Conservation (phyloP, 306 rosid species). For the Hippophae gyantsensis region DNA sequence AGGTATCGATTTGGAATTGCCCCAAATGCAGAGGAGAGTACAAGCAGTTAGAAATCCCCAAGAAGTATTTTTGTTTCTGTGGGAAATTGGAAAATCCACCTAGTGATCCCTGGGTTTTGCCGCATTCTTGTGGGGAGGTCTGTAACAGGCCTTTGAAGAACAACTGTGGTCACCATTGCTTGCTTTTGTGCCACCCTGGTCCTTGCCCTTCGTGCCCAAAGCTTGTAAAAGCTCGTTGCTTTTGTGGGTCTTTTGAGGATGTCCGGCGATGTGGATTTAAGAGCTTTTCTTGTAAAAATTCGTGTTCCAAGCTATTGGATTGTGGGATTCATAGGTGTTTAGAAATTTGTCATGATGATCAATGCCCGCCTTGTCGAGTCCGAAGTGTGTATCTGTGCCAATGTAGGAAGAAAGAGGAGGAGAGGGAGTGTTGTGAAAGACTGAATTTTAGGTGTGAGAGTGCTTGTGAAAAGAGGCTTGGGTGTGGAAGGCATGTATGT, state of each 20-base stretch:
- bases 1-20: slow-evolving; percentile 71
- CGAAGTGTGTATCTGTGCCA: slow-evolving; percentile 41
- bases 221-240: slow-evolving; percentile 60
- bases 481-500: slow-evolving; percentile 76
- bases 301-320: slow-evolving; percentile 46
- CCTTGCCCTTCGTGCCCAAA: slow-evolving; percentile 94
- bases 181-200: slow-evolving; percentile 86
- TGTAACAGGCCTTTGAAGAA: slow-evolving; percentile 63
- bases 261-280: slow-evolving; percentile 74
- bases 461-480: slow-evolving; percentile 49
- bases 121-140: slow-evolving; percentile 88
- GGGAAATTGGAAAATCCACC: slow-evolving; percentile 73
- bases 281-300: slow-evolving; percentile 48
- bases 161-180: slow-evolving; percentile 69
- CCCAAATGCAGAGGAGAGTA: slow-evolving; percentile 80
- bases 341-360: slow-evolving; percentile 61
- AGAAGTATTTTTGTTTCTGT: slow-evolving; percentile 62
- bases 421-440: slow-evolving; percentile 69
- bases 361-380: slow-evolving; percentile 56
- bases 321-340: slow-evolving; percentile 55
- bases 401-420: slow-evolving; percentile 61
- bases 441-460: slow-evolving; percentile 38
- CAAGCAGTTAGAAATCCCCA: slow-evolving; percentile 56
- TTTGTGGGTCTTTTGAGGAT: slow-evolving; percentile 54
- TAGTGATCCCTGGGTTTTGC: slow-evolving; percentile 80